Percentiles rank a stretch among this genome's conserved stretches.
Evolutionary conservation across 164 flowering plant genomes (phyloP).

Genomic region (Kingdonia uniflora): DNA sequence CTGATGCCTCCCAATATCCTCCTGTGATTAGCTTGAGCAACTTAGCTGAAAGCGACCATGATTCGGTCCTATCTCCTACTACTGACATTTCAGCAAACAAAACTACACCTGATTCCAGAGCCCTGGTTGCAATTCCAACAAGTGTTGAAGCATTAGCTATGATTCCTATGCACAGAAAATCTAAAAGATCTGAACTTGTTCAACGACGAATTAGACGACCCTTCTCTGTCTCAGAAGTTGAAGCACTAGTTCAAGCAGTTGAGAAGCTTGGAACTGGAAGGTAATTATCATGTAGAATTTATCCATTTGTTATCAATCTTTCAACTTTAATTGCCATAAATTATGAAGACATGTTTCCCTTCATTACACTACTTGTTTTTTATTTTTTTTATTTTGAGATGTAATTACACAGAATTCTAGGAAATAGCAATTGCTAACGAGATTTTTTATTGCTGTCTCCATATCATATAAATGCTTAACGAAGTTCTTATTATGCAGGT

Average conservation of each 20-base stretch:
- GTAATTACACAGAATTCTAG: too few species aligned
- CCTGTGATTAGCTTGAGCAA: slow-evolving; percentile 24
- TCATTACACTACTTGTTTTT: too few species aligned
- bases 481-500: slow-evolving; percentile 29
- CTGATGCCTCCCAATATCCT: slow-evolving; percentile 17
- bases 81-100: slow-evolving; percentile 36
- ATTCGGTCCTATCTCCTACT: slow-evolving; percentile 33
- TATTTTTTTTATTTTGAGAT: too few species aligned
- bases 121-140: slow-evolving; percentile 49
- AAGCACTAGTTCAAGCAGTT: slow-evolving; percentile 95
- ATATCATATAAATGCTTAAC: not conserved
- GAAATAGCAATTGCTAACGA: too few species aligned
- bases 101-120: slow-evolving; percentile 41
- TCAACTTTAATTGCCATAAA: not conserved
- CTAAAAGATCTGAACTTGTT: slow-evolving; percentile 56
- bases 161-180: slow-evolving; percentile 50
- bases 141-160: slow-evolving; percentile 51
- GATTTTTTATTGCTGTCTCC: too few species aligned
- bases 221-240: slow-evolving; percentile 93
- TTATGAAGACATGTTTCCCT: too few species aligned
- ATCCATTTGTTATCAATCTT: slow-evolving; percentile 9
- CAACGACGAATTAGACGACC: slow-evolving; percentile 94
- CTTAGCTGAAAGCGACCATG: slow-evolving; percentile 59
- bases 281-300: slow-evolving; percentile 18
- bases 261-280: slow-evolving; percentile 99